Evolutionary conservation across 306 rosid genomes (phyloP), one percentile per base, ranked within the genome.

Genomic region (Comarum palustre): DNA sequence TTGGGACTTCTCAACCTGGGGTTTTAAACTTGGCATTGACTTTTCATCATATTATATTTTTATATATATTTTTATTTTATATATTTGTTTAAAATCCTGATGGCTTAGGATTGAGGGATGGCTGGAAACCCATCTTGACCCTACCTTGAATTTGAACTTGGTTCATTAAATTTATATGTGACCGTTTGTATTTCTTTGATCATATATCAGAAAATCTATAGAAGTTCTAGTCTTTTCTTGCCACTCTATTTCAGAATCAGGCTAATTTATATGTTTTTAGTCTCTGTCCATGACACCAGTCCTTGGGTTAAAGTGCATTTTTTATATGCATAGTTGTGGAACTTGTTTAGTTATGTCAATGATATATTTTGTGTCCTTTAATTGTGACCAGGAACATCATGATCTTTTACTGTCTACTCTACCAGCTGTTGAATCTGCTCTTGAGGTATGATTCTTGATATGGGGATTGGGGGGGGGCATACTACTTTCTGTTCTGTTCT

Each of bases 401-500:
- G 98, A 93, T 93, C 91, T 87, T 64, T 85, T 90, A 73, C 81
- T 93, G 92, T 80, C 90, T 66, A 82, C 87, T 74, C 85, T 90
- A 86, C 98, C 96, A 16, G 92, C 88, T 62, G 90, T 88, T 72
- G 98, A 93, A 88, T 87, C 93, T 77, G 85, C 91, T 61, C 98
- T 93, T 79, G 93, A 90, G 98, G 98, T 93, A 84, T 61, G 66
- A 3, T 55, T 68, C 39, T 66, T 61, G 32, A 74, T 51, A 71
- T 46, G 68, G 69, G 34, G 54, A 61, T 74, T 24, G 59, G 62
- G 8, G 27, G n/a, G 70, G 55, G 60, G 65, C n/a, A 45, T 55
- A 7, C 20, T 52, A 52, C 29, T 59, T 19, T 1, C 22, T 66
- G n/a, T 69, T 43, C 24, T 73, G 55, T 64, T 8, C 19, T 25